Percentiles rank a stretch among this genome's conserved stretches.
phyloP scores from a whole-genome alignment of 1,284 basidiomycete species.

The Porogramme epimiltina region DNA sequence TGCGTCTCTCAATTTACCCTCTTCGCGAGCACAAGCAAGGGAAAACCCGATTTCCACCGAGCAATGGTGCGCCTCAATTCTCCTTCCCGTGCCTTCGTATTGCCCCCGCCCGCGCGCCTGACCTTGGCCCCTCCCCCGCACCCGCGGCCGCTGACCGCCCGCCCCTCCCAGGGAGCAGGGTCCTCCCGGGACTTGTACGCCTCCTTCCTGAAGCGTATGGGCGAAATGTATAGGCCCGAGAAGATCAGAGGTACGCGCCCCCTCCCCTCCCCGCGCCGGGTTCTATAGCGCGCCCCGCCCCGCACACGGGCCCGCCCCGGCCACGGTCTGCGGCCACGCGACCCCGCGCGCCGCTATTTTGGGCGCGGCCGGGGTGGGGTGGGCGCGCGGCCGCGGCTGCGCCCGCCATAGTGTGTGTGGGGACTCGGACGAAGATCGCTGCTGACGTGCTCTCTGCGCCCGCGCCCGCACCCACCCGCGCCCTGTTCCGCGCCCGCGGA shows the following conservation, averaged over 20 bases:
- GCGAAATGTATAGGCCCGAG: slow-evolving; percentile 64
- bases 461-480: too few relatives aligned
- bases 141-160: slow-evolving; percentile 6
- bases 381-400: too few relatives aligned
- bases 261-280: slow-evolving; percentile 8
- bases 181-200: slow-evolving; percentile 73
- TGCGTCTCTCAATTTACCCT: slow-evolving; percentile 94
- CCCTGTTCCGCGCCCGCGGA: too few relatives aligned
- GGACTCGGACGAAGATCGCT: slow-evolving; percentile 1
- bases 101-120: slow-evolving; percentile 10
- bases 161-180: slow-evolving; percentile 54
- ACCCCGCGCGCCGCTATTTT: slow-evolving; percentile 2
- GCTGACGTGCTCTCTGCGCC: slow-evolving; percentile 6
- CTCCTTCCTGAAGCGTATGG: slow-evolving; percentile 70
- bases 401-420: slow-evolving; percentile 12
- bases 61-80: slow-evolving; percentile 68
- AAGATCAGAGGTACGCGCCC: slow-evolving; percentile 72
- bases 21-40: slow-evolving; percentile 84
- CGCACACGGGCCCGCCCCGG: not conserved
- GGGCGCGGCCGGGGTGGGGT: too few relatives aligned
- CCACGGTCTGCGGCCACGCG: slow-evolving; percentile 10
- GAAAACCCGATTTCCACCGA: slow-evolving; percentile 89
- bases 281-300: not conserved
- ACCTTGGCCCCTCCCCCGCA: slow-evolving; percentile 3
- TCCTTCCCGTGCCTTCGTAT: slow-evolving; percentile 1